Base-by-base conservation (phyloP, 495 filamentous ascomycete species). In the Neurospora sp. region DNA sequence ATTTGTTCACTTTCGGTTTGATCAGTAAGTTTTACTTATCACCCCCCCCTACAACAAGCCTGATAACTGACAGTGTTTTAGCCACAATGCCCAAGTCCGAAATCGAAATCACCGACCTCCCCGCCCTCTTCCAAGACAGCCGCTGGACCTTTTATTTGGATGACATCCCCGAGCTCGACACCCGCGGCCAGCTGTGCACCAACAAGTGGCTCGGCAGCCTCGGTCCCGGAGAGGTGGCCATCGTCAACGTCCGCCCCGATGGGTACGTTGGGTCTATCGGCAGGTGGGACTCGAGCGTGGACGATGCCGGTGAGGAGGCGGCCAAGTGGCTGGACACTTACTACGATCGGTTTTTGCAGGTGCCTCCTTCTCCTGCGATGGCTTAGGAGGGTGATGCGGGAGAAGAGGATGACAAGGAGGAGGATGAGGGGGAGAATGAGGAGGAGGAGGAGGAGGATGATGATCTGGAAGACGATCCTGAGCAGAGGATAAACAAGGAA, bases 61-160 rank as follows among this genome's bases (percentile, higher is more conserved):
- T 2, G 31, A 31, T 31, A 31, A 31, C 71, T 81, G 70, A 77
- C 77, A 14, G 12, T 12, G 14, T 23, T 73, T 79, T 83, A 78
- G 89, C 90, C 9, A 85, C 84, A 16, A 89, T 89, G 79, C 75
- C 84, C 38, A 87, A 86, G 74, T 80, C 79, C 5, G 83, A 85
- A 4, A 83, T 92, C 54, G 91, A 92, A 77, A 82, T 92, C 39
- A 79, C 84, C 7, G 88, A 92, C 74, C 81, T 93, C 1, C 90
- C 90, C 11, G 71, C 79, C 0, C 73, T 87, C 14, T 77, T 92
- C 62, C 85, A 87, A 73, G 80, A 86, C 38, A 90, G 88, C 77
- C 83, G 86, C n/a, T 92, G 90, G 90, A 90, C 88, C 0, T 85
- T 92, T 37, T 92, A 93, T 77, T 82, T 90, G 0, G 91, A 92